phyloP scores from a whole-genome alignment of 2,329 filamentous ascomycete genomes.

The Plectosphaerella cucumerina region DNA sequence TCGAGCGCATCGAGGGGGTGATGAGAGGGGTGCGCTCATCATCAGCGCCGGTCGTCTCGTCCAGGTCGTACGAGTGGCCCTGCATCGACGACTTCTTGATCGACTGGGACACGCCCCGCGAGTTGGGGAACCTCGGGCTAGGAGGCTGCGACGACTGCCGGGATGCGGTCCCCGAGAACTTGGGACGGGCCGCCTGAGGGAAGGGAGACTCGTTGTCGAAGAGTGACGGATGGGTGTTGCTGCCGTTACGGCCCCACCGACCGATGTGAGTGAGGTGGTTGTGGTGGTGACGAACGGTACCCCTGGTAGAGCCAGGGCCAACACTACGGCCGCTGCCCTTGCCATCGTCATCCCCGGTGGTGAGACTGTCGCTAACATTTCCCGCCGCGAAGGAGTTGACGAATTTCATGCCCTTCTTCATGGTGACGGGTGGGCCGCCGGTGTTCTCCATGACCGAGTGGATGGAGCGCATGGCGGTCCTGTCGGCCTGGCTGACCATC shows the following conservation, averaged over 20 bases:
- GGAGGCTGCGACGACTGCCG: constrained; percentile 64
- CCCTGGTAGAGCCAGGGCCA: constrained; percentile 55
- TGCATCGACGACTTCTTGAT: constrained; percentile 45
- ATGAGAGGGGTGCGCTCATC: constrained; percentile 87
- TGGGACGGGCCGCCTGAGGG: constrained; percentile 59
- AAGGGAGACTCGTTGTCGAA: constrained; percentile 79
- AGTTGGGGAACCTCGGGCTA: constrained; percentile 50
- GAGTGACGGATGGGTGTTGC: constrained; percentile 64
- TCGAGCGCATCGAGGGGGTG: constrained; percentile 51
- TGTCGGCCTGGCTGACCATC: constrained; percentile 66
- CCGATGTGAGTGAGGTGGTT: constrained; percentile 67
- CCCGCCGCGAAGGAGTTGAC: constrained; percentile 71
- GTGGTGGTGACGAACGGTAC: constrained; percentile 71
- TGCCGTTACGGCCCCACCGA: constrained; percentile 67
- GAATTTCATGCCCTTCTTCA: constrained; percentile 96
- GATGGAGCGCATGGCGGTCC: constrained; percentile 57
- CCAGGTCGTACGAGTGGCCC: constrained; percentile 70
- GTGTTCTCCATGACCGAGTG: constrained; percentile 60
- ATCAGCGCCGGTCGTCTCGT: constrained; percentile 73
- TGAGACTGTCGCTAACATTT: constrained; percentile 39
- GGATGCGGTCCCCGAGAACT: constrained; percentile 52
- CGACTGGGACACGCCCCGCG: constrained; percentile 14
- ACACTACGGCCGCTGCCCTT: constrained; percentile 58
- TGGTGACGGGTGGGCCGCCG: constrained; percentile 42
- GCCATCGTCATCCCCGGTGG: constrained; percentile 62